Evolutionary conservation across 1,284 basidiomycete species (phyloP), one percentile per base, ranked within the genome.

Genomic region (Malassezia slooffiae): DNA sequence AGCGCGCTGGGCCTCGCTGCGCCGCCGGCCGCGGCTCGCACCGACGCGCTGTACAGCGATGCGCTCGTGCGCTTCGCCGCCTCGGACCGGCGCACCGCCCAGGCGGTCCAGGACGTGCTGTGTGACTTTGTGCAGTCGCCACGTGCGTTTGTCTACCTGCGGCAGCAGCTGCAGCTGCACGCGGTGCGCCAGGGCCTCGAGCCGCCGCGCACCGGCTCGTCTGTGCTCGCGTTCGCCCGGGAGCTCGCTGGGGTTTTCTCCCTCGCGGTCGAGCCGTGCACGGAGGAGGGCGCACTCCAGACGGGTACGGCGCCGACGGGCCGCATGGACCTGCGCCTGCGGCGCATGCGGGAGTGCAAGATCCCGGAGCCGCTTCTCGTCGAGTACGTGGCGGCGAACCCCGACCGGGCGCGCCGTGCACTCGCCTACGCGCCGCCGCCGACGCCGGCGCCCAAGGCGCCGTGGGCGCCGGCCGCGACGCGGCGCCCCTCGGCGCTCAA

Each of bases 41-140:
- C 60, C 47, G 21, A 44, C 3, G 27, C 32, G 19, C 12, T n/a
- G 23, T 48, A 42, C 23, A 23, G 13, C 30, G 47, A 55, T 19
- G 51, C 54, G 34, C 50, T 67, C 1, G 38, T 49, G 1, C 63
- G 55, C 47, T 69, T 58, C 34, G 52, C 52, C 0, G 43, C 49
- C 3, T 30, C 49, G 1, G 47, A 42, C 29, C 57, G 62, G 33
- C 59, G 59, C 39, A 47, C 23, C 13, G 38, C 37, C 3, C 54
- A 58, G 11, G 59, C 62, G 31, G 27, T 67, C 37, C 62, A 69
- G 30, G 50, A 52, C 9, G 43, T 49, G 10, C 43, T 67, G 15
- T 56, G 43, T 42, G 66, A 67, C 17, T 66, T 69, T 35, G 58
- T 69, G 34, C 57, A 54, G 10, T 67, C 62, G 34, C 59, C 58